Conservation (phyloP, 1,139 yeast genomes). For the Hansenula sp. region DNA sequence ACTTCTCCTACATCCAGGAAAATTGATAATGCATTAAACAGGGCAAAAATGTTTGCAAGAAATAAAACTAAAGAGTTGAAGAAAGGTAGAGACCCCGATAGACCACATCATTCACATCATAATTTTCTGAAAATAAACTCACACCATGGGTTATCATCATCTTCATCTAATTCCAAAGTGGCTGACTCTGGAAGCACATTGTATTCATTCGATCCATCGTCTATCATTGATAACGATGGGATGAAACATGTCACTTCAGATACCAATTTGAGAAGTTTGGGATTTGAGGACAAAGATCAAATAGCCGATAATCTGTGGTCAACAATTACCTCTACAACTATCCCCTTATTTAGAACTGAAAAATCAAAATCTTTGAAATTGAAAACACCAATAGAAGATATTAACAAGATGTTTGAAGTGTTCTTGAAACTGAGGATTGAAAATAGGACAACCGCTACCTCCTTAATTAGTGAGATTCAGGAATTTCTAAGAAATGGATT, state of each 20-base stretch:
- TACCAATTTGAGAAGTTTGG: constrained; percentile 26
- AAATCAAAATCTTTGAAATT: constrained; percentile 23
- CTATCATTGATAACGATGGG: constrained; percentile 26
- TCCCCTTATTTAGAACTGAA: constrained; percentile 48
- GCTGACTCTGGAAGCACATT: constrained; percentile 39
- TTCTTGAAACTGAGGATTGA: constrained; percentile 41
- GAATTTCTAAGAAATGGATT: constrained; percentile 44
- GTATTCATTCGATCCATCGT: constrained; percentile 42
- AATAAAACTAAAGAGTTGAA: constrained; percentile 21
- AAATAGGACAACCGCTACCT: constrained; percentile 33
- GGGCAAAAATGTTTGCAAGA: constrained; percentile 23
- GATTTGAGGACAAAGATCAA: constrained; percentile 40
- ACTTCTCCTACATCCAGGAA: constrained; percentile 13
- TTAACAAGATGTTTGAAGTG: constrained; percentile 44
- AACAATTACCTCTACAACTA: constrained; percentile 36
- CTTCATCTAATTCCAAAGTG: constrained; percentile 43
- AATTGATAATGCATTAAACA: constrained; percentile 17
- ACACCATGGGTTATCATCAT: constrained; percentile 35
- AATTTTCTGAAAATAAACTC: constrained; percentile 35
- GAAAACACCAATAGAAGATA: constrained; percentile 52
- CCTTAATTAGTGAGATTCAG: constrained; percentile 39
- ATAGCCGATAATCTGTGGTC: constrained; percentile 48
- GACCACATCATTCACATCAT: constrained; percentile 28
- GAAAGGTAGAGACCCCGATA: constrained; percentile 10
- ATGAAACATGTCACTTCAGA: constrained; percentile 25